A percentile compares a stretch with the other conserved stretches of the same genome.
Evolutionary conservation across 192 early-diverging fungal genomes (phyloP).

Genomic region (Podila minutissima): DNA sequence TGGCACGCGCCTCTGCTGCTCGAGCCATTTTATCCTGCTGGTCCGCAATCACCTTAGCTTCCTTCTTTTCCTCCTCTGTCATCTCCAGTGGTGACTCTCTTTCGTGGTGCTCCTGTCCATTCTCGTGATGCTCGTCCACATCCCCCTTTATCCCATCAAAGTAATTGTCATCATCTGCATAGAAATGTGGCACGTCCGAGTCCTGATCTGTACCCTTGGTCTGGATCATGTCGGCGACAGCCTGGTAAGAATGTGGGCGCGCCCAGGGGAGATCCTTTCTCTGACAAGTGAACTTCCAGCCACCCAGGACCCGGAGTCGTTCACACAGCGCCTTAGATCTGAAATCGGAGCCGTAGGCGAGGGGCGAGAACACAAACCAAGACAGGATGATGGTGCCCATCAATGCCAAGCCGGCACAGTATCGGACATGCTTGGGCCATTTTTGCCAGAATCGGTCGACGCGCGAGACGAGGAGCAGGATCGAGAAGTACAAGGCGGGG

Average conservation of each 20-base stretch:
- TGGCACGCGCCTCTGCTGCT: conserved; percentile 8
- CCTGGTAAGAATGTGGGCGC: conserved; percentile 3
- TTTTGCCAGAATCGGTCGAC: conserved; percentile 73
- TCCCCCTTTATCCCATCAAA: neutral
- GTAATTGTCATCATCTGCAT: neutral
- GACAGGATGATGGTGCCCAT: conserved; percentile 67
- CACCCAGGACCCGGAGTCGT: conserved; percentile 75
- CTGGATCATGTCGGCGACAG: neutral
- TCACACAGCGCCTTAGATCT: conserved; percentile 73
- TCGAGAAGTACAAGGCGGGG: conserved; percentile 88
- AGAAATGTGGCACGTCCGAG: neutral
- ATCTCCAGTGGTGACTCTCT: conserved; percentile 21
- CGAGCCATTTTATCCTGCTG: neutral
- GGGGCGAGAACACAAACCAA: conserved; percentile 76
- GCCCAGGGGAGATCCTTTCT: conserved; percentile 16
- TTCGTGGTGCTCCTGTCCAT: conserved; percentile 12
- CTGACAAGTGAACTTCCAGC: conserved; percentile 88
- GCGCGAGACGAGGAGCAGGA: conserved; percentile 74
- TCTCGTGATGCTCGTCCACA: neutral
- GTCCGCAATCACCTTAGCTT: neutral
- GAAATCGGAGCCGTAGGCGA: conserved; percentile 86
- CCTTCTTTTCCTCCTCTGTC: neutral
- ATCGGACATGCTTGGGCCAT: conserved; percentile 54
- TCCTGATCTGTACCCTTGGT: neutral
- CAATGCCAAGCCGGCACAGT: conserved; percentile 60